Evolutionary conservation across 1,284 basidiomycete species (phyloP).

Genomic region (Singerocomus inundabilis): DNA sequence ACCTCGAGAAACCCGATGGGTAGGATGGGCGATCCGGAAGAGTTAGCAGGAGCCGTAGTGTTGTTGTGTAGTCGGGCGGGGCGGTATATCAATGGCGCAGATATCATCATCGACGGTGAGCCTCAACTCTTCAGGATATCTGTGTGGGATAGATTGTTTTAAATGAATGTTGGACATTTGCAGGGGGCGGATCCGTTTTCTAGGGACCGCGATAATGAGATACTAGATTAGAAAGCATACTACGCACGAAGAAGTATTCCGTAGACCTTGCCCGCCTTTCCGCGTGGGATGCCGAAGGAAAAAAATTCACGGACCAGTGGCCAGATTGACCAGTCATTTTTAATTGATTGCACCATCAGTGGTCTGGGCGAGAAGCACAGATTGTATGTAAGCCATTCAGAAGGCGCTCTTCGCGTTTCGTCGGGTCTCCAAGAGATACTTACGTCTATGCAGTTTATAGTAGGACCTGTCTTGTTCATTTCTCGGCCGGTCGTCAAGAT

Average conservation of each 20-base stretch:
- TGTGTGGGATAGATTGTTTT: background rate
- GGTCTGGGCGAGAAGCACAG: background rate
- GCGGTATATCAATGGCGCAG: conserved; percentile 43
- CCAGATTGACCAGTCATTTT: background rate
- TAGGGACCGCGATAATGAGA: conserved; percentile 3
- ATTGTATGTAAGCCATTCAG: no score
- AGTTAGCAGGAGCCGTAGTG: conserved; percentile 40
- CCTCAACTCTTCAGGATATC: background rate
- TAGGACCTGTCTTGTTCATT: no score
- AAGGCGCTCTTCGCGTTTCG: no score
- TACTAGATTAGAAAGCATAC: background rate
- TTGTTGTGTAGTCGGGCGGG: conserved; percentile 42
- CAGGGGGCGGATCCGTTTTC: conserved; percentile 29
- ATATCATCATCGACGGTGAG: conserved; percentile 43
- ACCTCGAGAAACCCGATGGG: conserved; percentile 41
- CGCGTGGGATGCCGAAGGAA: background rate
- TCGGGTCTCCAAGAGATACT: no score
- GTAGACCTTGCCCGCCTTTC: background rate
- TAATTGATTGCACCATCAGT: background rate
- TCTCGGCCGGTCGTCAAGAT: no score
- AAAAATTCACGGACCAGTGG: background rate
- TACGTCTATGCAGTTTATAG: no score
- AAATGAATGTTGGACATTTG: background rate
- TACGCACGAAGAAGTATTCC: background rate
- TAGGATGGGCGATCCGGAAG: conserved; percentile 41